phyloP scores from a whole-genome alignment of 148 eudicot species.

The Rhododendron simsii region DNA sequence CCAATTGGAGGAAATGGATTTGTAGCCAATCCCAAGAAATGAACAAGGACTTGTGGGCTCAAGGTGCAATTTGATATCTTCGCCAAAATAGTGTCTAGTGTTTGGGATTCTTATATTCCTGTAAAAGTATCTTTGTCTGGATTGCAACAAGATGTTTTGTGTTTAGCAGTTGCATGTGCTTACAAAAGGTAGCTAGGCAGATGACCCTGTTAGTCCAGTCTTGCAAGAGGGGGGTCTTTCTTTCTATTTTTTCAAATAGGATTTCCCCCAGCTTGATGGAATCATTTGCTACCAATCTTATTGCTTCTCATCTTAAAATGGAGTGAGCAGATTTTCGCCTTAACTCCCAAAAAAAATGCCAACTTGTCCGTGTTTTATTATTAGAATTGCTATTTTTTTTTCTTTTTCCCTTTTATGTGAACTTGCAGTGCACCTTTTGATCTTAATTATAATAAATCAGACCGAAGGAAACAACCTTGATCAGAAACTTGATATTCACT shows the following conservation, averaged over 20 bases:
- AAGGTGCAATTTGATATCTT: neutral
- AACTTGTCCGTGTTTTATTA: neutral
- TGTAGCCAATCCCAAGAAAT: neutral
- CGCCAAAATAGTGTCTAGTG: neutral
- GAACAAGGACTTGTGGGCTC: neutral
- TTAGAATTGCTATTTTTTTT: neutral
- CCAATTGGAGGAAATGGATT: neutral
- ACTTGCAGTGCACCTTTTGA: neutral
- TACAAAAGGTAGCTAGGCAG: neutral
- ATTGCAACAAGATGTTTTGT: neutral
- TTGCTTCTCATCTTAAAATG: constrained; percentile 3
- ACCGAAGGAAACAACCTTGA: neutral
- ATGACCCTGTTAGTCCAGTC: neutral
- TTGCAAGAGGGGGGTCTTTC: neutral
- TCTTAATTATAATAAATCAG: neutral
- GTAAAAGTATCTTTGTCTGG: neutral
- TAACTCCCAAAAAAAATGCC: neutral
- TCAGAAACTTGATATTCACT: neutral
- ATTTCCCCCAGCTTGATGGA: neutral
- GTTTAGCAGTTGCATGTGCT: neutral
- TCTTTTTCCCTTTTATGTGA: neutral
- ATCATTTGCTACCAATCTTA: neutral
- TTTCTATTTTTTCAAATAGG: neutral
- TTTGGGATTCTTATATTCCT: neutral
- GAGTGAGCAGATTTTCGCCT: neutral